phyloP scores from a whole-genome alignment of 768 basidiomycete species.

The Paxillus ammoniavirescens region DNA sequence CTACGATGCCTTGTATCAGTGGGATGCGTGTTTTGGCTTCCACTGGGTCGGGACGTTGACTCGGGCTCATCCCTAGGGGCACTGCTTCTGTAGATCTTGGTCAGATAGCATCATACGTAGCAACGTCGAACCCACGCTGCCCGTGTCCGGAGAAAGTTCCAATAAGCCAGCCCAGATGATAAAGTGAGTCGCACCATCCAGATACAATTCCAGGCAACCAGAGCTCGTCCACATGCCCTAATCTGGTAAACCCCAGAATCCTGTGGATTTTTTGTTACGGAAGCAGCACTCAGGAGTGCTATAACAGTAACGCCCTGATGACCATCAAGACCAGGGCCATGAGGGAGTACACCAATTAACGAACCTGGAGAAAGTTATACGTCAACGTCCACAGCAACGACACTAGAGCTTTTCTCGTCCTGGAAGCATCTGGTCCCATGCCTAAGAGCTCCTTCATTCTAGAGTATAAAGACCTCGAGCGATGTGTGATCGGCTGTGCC shows the following conservation, averaged over 20 bases:
- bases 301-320: conserved; percentile 51
- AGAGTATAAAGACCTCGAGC: conserved; percentile 18
- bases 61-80: conserved; percentile 29
- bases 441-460: conserved; percentile 45
- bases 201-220: conserved; percentile 65
- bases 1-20: conserved; percentile 17
- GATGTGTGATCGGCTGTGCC: conserved; percentile 6
- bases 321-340: conserved; percentile 2
- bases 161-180: conserved; percentile 49
- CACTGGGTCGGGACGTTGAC: conserved; percentile 24
- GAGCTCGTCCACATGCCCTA: conserved; percentile 58
- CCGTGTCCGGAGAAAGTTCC: conserved; percentile 48
- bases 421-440: conserved; percentile 50
- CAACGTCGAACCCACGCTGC: conserved; percentile 25
- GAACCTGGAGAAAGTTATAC: conserved; percentile 56
- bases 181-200: conserved; percentile 58
- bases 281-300: conserved; percentile 47
- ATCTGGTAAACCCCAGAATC: conserved; percentile 49
- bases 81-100: conserved; percentile 16
- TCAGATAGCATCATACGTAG: conserved; percentile 9
- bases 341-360: conserved; percentile 12
- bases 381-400: conserved; percentile 49
- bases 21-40: conserved; percentile 10
- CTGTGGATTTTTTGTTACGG: conserved; percentile 45
- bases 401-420: conserved; percentile 51